Evolutionary conservation across 2,329 filamentous ascomycete species (phyloP).

Genomic region (Fusarium hainanense): DNA sequence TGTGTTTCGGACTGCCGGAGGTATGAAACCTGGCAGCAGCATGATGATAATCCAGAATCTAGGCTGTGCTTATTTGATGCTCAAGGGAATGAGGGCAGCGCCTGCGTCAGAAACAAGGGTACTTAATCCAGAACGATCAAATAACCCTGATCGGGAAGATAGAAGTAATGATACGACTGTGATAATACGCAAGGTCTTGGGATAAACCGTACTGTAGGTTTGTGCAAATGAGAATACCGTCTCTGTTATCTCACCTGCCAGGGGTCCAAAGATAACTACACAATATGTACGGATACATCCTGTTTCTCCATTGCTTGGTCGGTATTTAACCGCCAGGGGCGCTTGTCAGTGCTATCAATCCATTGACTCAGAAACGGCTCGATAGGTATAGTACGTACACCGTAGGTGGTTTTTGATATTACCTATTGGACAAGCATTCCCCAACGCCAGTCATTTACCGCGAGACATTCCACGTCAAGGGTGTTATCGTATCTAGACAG

Average conservation of each 20-base stretch:
- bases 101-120: slow-evolving; percentile 16
- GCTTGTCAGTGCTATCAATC: neutral
- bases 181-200: neutral
- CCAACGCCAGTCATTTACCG: slow-evolving; percentile 3
- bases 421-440: slow-evolving; percentile 31
- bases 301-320: slow-evolving; percentile 8
- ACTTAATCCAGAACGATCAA: neutral
- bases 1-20: neutral
- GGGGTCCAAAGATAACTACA: neutral
- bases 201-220: neutral
- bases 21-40: slow-evolving; percentile 22
- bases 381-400: neutral
- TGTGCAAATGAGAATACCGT: neutral
- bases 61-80: slow-evolving; percentile 1
- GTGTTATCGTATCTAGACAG: neutral
- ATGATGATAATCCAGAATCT: neutral
- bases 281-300: slow-evolving; percentile 1
- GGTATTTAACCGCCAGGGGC: neutral
- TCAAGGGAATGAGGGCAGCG: neutral
- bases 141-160: neutral
- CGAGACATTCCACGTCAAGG: slow-evolving; percentile 10
- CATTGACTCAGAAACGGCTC: slow-evolving; percentile 1
- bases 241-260: neutral
- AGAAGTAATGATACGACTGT: neutral
- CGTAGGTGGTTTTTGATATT: slow-evolving; percentile 7